A percentile compares a stretch with the other conserved stretches of the same genome.
Conservation (phyloP, 108 stramenopile genomes). For the Cyclotella cryptica region DNA sequence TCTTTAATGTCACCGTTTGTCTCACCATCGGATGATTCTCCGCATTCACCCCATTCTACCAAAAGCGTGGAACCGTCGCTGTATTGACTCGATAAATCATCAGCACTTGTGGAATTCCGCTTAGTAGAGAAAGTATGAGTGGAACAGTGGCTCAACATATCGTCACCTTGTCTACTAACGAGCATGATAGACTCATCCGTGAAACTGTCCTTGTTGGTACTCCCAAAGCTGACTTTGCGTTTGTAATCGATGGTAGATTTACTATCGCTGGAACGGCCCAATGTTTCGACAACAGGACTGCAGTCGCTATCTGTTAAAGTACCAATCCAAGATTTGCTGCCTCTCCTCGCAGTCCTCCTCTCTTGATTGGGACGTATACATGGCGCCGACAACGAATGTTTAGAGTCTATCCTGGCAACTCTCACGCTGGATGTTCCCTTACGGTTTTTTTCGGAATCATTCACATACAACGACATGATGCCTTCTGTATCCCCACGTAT, state of each 20-base stretch:
- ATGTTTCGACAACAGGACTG: too few relatives aligned
- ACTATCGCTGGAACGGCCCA: too few relatives aligned
- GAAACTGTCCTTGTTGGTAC: too few relatives aligned
- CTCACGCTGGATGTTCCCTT: neutral
- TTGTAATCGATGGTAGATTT: too few relatives aligned
- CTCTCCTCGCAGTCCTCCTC: neutral
- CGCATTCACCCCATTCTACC: conserved; percentile 8
- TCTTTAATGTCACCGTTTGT: neutral
- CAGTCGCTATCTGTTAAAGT: too few relatives aligned
- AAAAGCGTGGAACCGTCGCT: conserved; percentile 6
- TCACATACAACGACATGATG: neutral
- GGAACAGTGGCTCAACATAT: too few relatives aligned
- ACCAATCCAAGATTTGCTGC: neutral
- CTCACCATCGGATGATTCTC: neutral
- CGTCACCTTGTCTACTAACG: too few relatives aligned
- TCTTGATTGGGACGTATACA: neutral
- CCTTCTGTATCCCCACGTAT: conserved; percentile 5
- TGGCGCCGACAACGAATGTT: neutral
- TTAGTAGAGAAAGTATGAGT: too few relatives aligned
- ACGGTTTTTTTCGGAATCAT: neutral
- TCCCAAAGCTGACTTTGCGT: too few relatives aligned
- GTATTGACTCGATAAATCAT: neutral
- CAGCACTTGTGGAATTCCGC: neutral
- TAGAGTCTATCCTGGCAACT: neutral
- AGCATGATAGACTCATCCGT: too few relatives aligned